A percentile compares a stretch with the other conserved stretches of the same genome.
phyloP scores from a whole-genome alignment of 164 flowering plant species.

The Vitis labrusca region DNA sequence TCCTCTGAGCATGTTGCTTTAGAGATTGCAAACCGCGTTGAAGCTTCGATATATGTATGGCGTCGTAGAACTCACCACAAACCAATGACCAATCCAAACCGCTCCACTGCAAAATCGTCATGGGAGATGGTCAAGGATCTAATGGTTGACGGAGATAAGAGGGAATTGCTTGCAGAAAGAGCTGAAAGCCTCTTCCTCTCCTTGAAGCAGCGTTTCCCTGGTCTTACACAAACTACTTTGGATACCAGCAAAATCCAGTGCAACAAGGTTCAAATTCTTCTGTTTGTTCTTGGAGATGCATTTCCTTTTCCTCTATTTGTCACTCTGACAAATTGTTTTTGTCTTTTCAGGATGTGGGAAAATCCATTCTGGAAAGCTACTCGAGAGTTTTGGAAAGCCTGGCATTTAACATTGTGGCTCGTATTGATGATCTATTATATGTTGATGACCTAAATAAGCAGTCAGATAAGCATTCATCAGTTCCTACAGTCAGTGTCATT shows the following conservation, averaged over 20 bases:
- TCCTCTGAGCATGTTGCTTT: constrained; percentile 82
- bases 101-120: constrained; percentile 67
- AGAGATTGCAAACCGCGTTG: constrained; percentile 91
- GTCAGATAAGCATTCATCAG: constrained; percentile 56
- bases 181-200: constrained; percentile 81
- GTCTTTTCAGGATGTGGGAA: constrained; percentile 80
- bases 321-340: background rate
- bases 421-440: constrained; percentile 87
- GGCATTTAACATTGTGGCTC: constrained; percentile 83
- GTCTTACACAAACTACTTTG: constrained; percentile 77
- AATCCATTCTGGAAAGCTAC: constrained; percentile 94
- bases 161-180: constrained; percentile 80
- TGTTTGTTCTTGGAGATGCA: background rate
- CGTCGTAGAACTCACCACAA: constrained; percentile 53
- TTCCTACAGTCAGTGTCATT: constrained; percentile 49
- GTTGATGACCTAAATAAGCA: constrained; percentile 83
- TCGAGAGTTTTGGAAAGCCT: constrained; percentile 98
- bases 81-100: constrained; percentile 35
- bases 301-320: constrained; percentile 1
- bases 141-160: constrained; percentile 79
- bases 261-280: constrained; percentile 65
- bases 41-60: constrained; percentile 88
- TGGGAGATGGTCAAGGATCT: constrained; percentile 93
- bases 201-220: constrained; percentile 90
- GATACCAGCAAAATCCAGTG: constrained; percentile 91